Conservation (phyloP, 805 yeast genomes). For the Scheffersomyces amazonensis region DNA sequence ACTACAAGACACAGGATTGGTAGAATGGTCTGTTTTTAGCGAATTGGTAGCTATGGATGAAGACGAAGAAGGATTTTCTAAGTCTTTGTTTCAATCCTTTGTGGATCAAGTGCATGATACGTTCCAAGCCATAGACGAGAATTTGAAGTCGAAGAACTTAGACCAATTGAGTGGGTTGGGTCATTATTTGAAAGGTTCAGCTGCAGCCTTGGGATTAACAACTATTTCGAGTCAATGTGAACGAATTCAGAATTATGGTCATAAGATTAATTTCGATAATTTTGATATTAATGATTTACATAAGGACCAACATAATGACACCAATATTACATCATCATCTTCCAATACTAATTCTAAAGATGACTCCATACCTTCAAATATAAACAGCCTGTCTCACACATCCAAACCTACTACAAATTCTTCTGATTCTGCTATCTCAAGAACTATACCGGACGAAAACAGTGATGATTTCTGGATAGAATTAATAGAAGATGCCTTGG, state of each 20-base stretch:
- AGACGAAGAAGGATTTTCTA: slow-evolving; percentile 88
- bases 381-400: background rate
- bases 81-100: slow-evolving; percentile 74
- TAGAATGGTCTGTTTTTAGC: slow-evolving; percentile 85
- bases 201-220: slow-evolving; percentile 87
- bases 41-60: slow-evolving; percentile 95
- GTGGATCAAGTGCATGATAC: slow-evolving; percentile 87
- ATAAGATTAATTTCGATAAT: slow-evolving; percentile 41
- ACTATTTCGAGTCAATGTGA: slow-evolving; percentile 87
- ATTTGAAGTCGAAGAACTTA: slow-evolving; percentile 47
- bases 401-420: background rate
- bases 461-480: slow-evolving; percentile 38
- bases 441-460: slow-evolving; percentile 6
- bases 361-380: background rate
- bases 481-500: slow-evolving; percentile 53
- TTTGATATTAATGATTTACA: slow-evolving; percentile 12
- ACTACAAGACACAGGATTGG: slow-evolving; percentile 56
- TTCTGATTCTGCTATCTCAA: background rate
- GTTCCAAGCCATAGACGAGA: slow-evolving; percentile 63
- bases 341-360: background rate
- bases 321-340: background rate
- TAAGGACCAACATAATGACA: background rate
- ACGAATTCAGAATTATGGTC: slow-evolving; percentile 87
- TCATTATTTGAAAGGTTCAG: slow-evolving; percentile 92
- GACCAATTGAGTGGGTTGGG: slow-evolving; percentile 71